A percentile compares a stretch with the other conserved stretches of the same genome.
Conservation (phyloP, 176 grass and related monocot species). For the Eragrostis nindensis region DNA sequence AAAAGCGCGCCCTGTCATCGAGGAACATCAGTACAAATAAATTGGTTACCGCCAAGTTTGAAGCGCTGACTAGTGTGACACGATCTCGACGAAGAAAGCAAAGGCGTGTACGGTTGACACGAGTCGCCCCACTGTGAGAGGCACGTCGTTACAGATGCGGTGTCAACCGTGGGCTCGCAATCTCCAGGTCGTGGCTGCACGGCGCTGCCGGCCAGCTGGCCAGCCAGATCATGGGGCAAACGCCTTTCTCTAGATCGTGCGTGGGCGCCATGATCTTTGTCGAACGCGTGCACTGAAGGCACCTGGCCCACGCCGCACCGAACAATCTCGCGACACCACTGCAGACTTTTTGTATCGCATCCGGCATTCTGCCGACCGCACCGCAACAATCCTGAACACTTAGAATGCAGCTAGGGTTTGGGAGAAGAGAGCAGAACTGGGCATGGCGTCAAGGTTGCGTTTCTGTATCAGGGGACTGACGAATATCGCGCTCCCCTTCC, state of each 20-base stretch:
- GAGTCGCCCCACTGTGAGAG: too few species aligned
- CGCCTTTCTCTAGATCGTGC: too few species aligned
- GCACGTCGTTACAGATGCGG: too few species aligned
- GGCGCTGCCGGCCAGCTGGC: too few species aligned
- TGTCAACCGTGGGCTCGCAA: not conserved
- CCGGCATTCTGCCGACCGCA: not conserved
- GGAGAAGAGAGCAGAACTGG: not conserved
- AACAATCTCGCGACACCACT: not conserved
- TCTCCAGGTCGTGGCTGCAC: not conserved
- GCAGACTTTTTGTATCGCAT: not conserved
- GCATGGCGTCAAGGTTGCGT: not conserved
- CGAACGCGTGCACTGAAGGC: not conserved
- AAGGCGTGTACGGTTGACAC: too few species aligned
- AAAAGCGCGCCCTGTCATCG: not conserved
- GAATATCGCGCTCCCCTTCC: constrained; percentile 21
- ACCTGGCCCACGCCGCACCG: not conserved
- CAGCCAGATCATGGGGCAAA: too few species aligned
- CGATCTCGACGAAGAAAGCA: too few species aligned
- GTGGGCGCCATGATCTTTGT: not conserved
- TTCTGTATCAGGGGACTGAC: not conserved
- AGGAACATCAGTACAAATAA: not conserved
- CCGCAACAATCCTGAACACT: not conserved
- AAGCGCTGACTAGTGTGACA: too few species aligned
- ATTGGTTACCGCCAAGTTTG: too few species aligned
- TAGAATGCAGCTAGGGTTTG: not conserved